Base-by-base conservation (phyloP, 1,139 yeast species). In the Neolecta irregularis region DNA sequence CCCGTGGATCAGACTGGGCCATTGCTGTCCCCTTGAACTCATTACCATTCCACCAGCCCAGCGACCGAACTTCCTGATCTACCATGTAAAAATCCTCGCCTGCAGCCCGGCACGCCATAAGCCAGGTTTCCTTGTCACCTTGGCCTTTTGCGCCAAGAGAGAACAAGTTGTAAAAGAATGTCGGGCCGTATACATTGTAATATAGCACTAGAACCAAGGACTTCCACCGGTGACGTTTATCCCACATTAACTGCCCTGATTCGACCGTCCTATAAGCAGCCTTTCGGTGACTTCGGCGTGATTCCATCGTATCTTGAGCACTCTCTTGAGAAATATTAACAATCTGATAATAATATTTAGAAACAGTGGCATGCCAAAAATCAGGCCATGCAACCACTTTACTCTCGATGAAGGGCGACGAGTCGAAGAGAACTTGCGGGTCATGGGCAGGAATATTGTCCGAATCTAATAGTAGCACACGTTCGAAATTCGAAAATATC, bases 91-190 rank as follows among this genome's bases (percentile, higher is more conserved):
- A n/a, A n/a, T n/a, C n/a, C n/a, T n/a, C n/a, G n/a, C n/a, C n/a
- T n/a, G n/a, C n/a, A n/a, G n/a, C n/a, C n/a, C n/a, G n/a, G n/a
- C n/a, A n/a, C n/a, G n/a, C n/a, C n/a, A n/a, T n/a, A n/a, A 78
- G 59, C 49, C 78, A 81, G 0, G 93, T 79, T 51, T 81, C 94
- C 52, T 80, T 81, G 53, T 81, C 93, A 42, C 93, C 93, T 57
- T 79, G 92, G 30, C 94, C 93, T 39, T 74, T 77, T 0, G 79
- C 71, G 9, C 85, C 85, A 56, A 80, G 93, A 1, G 88, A 74
- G 37, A 81, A 67, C 32, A 81, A 63, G n/a, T 91, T 91, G 54
- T 80, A 81, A 51, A 67, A 81, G 57, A 72, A 72, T 12, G 67
- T 65, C 4, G 88, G 91, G 0, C 93, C 93, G 50, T 70, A 75